Evolutionary conservation across 2,329 filamentous ascomycete genomes (phyloP), one percentile per base, ranked within the genome.

Genomic region (Stagonosporopsis vannaccii): DNA sequence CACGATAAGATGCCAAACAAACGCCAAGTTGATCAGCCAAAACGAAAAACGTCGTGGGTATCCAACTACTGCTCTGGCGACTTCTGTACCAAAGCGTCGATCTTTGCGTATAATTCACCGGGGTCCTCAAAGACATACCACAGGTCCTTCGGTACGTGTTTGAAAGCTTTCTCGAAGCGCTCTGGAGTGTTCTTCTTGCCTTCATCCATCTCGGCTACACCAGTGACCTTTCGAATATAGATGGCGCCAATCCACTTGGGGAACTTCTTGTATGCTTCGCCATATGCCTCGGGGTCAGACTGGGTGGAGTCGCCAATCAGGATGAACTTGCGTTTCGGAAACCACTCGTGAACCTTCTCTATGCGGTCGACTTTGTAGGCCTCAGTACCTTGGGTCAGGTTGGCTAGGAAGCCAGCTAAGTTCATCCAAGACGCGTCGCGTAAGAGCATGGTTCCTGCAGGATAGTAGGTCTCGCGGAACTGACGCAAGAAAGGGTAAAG

Each of bases 251-350:
- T 85, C 91, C 92, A 97, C 6, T 84, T 85, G 0, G 88, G 87
- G 60, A 87, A 85, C 44, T 83, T 82, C 48, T 87, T 74, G 75
- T 83, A 92, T 76, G 91, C 87, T 64, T 93, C 88, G 25, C 88
- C 93, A 70, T 97, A 98, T 0, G 91, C 86, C 73, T 98, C 94
- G 0, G 94, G 93, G 67, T 98, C 94, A 23, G 86, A 89, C 76
- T 97, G 94, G 0, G 93, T 97, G 35, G 89, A 94, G 76, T 98
- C 94, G 0, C 94, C 94, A 62, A 98, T 87, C 64, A 88, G 88
- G 60, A 98, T 85, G 78, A 96, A 88, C 66, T 89, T 90, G 58
- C 90, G 83, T 65, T 84, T 83, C 0, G 94, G 94, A 44, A 97
- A 82, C 90, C 90, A 95, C 1, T 78, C 76, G 64, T 92, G 84